Conservation (phyloP, 2,329 filamentous ascomycete species). For the Hyphodiscus sp. region DNA sequence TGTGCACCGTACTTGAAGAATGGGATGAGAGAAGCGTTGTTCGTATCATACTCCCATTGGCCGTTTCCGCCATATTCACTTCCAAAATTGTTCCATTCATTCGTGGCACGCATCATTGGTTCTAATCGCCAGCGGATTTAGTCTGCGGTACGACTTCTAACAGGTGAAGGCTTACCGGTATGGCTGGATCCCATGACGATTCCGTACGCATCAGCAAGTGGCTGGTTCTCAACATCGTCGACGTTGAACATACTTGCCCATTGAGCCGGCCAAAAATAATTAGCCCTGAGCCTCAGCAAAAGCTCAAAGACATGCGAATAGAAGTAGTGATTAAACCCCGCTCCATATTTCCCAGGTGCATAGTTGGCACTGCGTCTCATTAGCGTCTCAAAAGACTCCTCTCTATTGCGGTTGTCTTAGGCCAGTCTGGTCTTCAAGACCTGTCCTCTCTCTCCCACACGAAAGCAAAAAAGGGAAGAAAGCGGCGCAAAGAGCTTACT, state of each 20-base stretch:
- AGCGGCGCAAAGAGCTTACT: conserved; percentile 13
- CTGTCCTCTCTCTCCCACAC: no score
- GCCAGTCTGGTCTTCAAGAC: no score
- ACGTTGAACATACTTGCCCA: conserved; percentile 69
- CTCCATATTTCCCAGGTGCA: conserved; percentile 29
- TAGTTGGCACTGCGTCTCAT: conserved; percentile 37
- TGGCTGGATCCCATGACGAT: conserved; percentile 69
- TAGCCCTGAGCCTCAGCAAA: conserved; percentile 61
- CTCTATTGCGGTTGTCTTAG: background rate
- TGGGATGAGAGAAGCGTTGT: conserved; percentile 60
- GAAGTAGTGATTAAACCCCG: conserved; percentile 53
- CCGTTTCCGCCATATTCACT: conserved; percentile 38
- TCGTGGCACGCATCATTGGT: conserved; percentile 58
- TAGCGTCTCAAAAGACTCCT: background rate
- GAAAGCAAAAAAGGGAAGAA: no score
- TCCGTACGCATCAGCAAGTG: conserved; percentile 65
- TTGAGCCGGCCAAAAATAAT: conserved; percentile 69
- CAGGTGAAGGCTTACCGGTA: conserved; percentile 30
- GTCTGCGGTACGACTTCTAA: no score
- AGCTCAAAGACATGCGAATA: conserved; percentile 67
- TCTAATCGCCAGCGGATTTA: conserved; percentile 37
- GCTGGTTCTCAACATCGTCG: conserved; percentile 62
- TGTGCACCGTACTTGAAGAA: conserved; percentile 64
- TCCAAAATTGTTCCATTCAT: conserved; percentile 43
- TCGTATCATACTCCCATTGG: conserved; percentile 63